Evolutionary conservation across 768 basidiomycete genomes (phyloP), one percentile per base, ranked within the genome.

Genomic region (Rhodotorula kratochvilovae): DNA sequence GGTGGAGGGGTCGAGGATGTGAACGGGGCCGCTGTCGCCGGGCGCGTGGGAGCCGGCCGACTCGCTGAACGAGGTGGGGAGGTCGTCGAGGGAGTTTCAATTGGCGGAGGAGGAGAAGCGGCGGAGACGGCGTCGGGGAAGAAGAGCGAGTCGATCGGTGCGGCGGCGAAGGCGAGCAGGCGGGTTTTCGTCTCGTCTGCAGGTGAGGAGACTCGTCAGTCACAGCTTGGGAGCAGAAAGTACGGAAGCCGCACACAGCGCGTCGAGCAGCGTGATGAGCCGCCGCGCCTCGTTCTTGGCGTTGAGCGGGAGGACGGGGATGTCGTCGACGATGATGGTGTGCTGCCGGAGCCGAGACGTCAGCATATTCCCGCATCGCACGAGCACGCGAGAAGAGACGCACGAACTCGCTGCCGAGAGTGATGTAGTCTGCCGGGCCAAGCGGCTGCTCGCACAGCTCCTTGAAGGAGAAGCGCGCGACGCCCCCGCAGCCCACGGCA

Each of bases 191-290:
- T 65, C 58, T 77, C 78, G 67, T 77, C 67, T 67, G 48, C 33
- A 23, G 29, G 23, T 3, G 10, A 27, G 8, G 7, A 27, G 16
- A 2, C 19, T 1, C 5, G 29, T 53, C 48, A 61, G 61, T 33
- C 82, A 67, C 42, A 83, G 45, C 36, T 78, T 77, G 66, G 82
- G 82, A 31, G 80, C 78, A 3, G 21, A 11, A 6, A 23, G 7
- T 5, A 31, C 31, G 5, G 45, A 7, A 15, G 23, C 21, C 80
- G 84, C 81, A 80, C 86, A 87, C 2, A 87, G 79, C 0, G 86
- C 86, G 75, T 88, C 86, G 35, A 87, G 83, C 58, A 87, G 82
- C 25, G 85, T 86, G 70, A 87, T 87, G 76, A 87, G 84, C 6
- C 86, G 81, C 19, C 87, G 79, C 3, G 85, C 86, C 77, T 86